phyloP scores from a whole-genome alignment of 169 alveolate genomes.

The Babesia ovis region DNA sequence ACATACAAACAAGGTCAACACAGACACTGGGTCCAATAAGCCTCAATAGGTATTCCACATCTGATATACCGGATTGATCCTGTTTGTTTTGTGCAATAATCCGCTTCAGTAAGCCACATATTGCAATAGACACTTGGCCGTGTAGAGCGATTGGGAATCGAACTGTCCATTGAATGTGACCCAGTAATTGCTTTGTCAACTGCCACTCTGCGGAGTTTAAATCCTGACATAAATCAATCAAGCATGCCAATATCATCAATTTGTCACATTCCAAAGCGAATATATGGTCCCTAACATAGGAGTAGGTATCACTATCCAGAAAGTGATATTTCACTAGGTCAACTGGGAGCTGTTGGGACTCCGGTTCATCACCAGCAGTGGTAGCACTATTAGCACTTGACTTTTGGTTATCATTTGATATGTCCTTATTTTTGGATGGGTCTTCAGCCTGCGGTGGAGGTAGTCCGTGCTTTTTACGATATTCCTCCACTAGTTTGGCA shows the following conservation, averaged over 20 bases:
- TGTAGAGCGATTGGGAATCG: constrained; percentile 16
- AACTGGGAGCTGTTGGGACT: not conserved
- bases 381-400: not conserved
- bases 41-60: not conserved
- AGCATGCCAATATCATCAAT: not conserved
- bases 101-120: constrained; percentile 13
- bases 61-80: not conserved
- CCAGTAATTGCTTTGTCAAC: constrained; percentile 5
- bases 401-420: not conserved
- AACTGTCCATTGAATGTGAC: constrained; percentile 13
- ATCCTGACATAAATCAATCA: constrained; percentile 9
- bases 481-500: constrained; percentile 5
- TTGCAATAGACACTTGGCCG: constrained; percentile 17
- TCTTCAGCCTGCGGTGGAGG: not conserved
- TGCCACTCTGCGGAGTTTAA: constrained; percentile 12
- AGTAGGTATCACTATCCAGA: constrained; percentile 10
- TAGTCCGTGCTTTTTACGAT: not conserved
- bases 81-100: not conserved
- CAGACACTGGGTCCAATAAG: constrained; percentile 16
- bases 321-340: constrained; percentile 14
- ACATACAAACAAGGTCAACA: constrained; percentile 21
- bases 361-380: not conserved
- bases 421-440: not conserved
- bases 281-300: constrained; percentile 36
- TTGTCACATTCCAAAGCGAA: constrained; percentile 51